Conservation (phyloP, 1,284 basidiomycete genomes). For the Peniophora sp. region DNA sequence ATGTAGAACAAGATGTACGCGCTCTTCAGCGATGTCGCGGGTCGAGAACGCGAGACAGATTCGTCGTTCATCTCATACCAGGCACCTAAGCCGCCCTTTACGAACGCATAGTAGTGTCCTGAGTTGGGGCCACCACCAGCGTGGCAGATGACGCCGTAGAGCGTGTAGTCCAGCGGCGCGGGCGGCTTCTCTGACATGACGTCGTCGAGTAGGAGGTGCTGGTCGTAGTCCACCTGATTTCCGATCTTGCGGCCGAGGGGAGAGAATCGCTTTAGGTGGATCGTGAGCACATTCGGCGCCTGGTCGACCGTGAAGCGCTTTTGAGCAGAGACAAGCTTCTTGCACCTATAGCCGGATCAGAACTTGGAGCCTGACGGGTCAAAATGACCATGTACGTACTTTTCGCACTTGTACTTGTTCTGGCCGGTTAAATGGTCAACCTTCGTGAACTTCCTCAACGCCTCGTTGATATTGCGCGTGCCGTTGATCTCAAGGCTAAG, state of each 20-base stretch:
- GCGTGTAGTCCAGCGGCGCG: slow-evolving; percentile 68
- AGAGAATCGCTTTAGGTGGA: slow-evolving; percentile 97
- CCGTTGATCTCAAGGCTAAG: slow-evolving; percentile 83
- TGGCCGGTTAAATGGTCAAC: slow-evolving; percentile 81
- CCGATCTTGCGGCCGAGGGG: slow-evolving; percentile 84
- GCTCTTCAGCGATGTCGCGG: slow-evolving; percentile 62
- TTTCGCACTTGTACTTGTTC: slow-evolving; percentile 98
- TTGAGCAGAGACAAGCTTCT: slow-evolving; percentile 79
- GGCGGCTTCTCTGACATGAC: slow-evolving; percentile 79
- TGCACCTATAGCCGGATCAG: slow-evolving; percentile 54
- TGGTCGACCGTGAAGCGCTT: slow-evolving; percentile 86
- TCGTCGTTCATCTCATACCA: slow-evolving; percentile 98
- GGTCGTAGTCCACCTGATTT: slow-evolving; percentile 73
- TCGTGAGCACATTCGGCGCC: slow-evolving; percentile 85
- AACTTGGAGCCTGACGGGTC: slow-evolving; percentile 3
- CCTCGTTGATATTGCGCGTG: slow-evolving; percentile 59
- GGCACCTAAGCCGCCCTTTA: slow-evolving; percentile 62
- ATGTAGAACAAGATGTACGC: slow-evolving; percentile 96
- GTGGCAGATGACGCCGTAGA: slow-evolving; percentile 93
- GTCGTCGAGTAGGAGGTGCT: slow-evolving; percentile 67
- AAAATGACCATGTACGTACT: slow-evolving; percentile 44
- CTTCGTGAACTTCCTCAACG: slow-evolving; percentile 78
- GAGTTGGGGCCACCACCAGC: slow-evolving; percentile 90
- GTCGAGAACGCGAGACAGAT: slow-evolving; percentile 39
- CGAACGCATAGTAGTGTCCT: slow-evolving; percentile 91